Evolutionary conservation across 768 basidiomycete genomes (phyloP).

Genomic region (Lentinus brumalis): DNA sequence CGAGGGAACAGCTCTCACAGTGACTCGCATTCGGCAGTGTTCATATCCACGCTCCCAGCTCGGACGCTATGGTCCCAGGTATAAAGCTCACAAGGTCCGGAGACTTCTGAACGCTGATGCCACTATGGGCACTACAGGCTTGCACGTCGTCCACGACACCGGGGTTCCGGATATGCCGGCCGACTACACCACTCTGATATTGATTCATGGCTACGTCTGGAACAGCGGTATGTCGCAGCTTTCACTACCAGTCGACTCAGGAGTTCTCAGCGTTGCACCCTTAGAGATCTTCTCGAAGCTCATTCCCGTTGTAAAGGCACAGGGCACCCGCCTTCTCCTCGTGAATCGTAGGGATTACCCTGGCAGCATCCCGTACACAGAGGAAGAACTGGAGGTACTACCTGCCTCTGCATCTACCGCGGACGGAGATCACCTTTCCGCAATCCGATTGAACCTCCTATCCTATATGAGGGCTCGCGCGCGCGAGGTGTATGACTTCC

Average conservation of each 20-base stretch:
- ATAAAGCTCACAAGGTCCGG: no score
- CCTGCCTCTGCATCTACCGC: no score
- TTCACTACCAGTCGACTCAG: not conserved
- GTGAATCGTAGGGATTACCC: slow-evolving; percentile 24
- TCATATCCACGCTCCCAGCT: no score
- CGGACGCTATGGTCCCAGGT: no score
- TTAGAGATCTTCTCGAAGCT: slow-evolving; percentile 3
- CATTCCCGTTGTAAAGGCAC: slow-evolving; percentile 13
- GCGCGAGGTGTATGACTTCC: slow-evolving; percentile 3
- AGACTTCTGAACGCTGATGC: no score
- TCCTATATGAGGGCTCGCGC: slow-evolving; percentile 1
- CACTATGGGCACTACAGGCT: not conserved
- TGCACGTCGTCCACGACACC: not conserved
- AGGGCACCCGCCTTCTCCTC: slow-evolving; percentile 19
- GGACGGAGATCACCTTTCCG: not conserved
- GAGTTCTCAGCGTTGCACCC: not conserved
- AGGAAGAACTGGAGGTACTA: slow-evolving; percentile 7
- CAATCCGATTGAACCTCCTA: not conserved
- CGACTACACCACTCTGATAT: slow-evolving; percentile 2
- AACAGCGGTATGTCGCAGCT: not conserved
- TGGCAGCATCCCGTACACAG: slow-evolving; percentile 13
- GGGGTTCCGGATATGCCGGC: not conserved
- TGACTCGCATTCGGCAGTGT: no score
- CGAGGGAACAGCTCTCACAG: no score
- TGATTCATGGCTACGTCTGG: slow-evolving; percentile 7